Base-by-base conservation (phyloP, 1,284 basidiomycete species). In the Puccinia polysora region DNA sequence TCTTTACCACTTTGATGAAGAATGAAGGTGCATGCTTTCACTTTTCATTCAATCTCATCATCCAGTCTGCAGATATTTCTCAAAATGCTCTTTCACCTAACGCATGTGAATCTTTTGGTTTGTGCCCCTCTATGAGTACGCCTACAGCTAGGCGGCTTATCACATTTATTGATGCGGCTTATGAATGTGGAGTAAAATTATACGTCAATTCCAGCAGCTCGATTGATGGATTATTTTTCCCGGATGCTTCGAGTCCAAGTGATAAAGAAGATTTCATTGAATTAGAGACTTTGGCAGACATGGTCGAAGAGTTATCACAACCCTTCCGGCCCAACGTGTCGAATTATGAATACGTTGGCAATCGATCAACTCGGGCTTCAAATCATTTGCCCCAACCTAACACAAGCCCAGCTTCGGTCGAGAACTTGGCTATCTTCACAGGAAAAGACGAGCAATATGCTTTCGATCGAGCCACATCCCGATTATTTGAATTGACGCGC, bases 1-100 rank as follows among this genome's bases (percentile, higher is more conserved):
- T 85, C 34, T 81, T 89, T 2, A 82, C 82, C 14, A 80, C 88
- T 2, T 82, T 83, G 12, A 81, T 82, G 43, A 89, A 88, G 81
- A 87, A 89, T 78, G 85, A 88, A 79, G 87, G 65, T 68, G 32
- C 6, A 45, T 7, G 15, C 1, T 36, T 28, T 10, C n/a, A 53
- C 36, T 10, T 12, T 6, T 32, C 12, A 32, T 59, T 43, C n/a
- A n/a, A n/a, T n/a, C n/a, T n/a, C n/a, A n/a, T n/a, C n/a, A n/a
- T n/a, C n/a, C n/a, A n/a, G n/a, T n/a, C n/a, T n/a, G n/a, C n/a
- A n/a, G n/a, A n/a, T n/a, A n/a, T n/a, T n/a, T n/a, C n/a, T n/a
- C n/a, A n/a, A 38, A 6, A 12, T 25, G 20, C 18, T 20, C 20
- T 43, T 14, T 59, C 36, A 43, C 20, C 38, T 7, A 59, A 59